Evolutionary conservation across 768 basidiomycete species (phyloP).

Genomic region (Pisolithus tinctorius): DNA sequence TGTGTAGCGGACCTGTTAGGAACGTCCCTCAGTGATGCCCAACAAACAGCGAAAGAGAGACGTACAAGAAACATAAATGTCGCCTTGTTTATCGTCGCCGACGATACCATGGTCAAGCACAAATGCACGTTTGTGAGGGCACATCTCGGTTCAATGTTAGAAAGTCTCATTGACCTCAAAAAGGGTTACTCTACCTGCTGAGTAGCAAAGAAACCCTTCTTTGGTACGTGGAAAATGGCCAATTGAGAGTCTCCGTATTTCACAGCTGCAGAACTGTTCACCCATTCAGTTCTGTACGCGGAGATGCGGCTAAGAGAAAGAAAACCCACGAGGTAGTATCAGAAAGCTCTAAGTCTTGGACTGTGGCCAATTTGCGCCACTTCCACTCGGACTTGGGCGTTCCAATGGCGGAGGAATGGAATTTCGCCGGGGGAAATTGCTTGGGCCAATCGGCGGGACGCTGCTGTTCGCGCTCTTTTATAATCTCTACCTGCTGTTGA

Average conservation of each 20-base stretch:
- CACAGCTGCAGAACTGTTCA: slow-evolving; percentile 38
- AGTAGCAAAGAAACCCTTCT: slow-evolving; percentile 53
- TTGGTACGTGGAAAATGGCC: slow-evolving; percentile 60
- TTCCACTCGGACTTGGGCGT: slow-evolving; percentile 47
- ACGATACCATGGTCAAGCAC: slow-evolving; percentile 67
- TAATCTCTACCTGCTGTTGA: slow-evolving; percentile 39
- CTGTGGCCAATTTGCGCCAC: slow-evolving; percentile 46
- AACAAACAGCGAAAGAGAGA: not conserved
- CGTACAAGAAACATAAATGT: slow-evolving; percentile 45
- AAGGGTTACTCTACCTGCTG: slow-evolving; percentile 47
- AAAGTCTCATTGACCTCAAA: not conserved
- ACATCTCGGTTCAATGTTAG: slow-evolving; percentile 26
- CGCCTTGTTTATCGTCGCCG: slow-evolving; percentile 53
- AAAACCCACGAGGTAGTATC: slow-evolving; percentile 40
- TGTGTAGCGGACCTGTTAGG: slow-evolving; percentile 53
- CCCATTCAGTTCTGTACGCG: not conserved
- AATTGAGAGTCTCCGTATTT: slow-evolving; percentile 62
- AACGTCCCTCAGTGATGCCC: not conserved
- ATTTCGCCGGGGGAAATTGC: slow-evolving; percentile 40
- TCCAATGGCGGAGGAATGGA: slow-evolving; percentile 31
- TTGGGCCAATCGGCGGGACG: slow-evolving; percentile 69
- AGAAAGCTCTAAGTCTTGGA: slow-evolving; percentile 42
- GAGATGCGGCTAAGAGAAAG: not conserved
- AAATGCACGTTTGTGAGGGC: slow-evolving; percentile 52
- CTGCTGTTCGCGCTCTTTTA: slow-evolving; percentile 54